Conservation (phyloP, 805 yeast species). For the Pichia rugopelliculosa region DNA sequence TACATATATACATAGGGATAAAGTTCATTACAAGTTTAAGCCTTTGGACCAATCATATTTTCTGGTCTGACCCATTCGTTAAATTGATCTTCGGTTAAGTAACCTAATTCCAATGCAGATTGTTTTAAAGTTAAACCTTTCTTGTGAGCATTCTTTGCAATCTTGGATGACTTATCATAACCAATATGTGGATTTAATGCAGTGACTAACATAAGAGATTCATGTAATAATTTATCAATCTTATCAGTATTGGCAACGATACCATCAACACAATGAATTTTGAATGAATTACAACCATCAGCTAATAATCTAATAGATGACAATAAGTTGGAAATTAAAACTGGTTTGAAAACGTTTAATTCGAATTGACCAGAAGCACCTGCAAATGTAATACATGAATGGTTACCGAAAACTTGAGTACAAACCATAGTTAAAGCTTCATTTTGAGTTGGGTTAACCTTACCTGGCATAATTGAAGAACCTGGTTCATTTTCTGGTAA, state of each 20-base stretch:
- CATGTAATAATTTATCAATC: conserved; percentile 81
- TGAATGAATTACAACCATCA: conserved; percentile 86
- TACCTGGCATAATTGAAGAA: conserved; percentile 98
- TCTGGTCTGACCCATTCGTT: conserved; percentile 98
- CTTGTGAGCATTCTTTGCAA: conserved; percentile 97
- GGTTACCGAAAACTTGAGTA: conserved; percentile 96
- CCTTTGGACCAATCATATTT: conserved; percentile 92
- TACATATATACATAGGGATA: not conserved
- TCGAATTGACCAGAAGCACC: conserved; percentile 99
- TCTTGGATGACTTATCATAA: conserved; percentile 94
- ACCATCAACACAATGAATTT: conserved; percentile 92
- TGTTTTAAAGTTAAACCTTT: conserved; percentile 94
- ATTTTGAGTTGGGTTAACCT: conserved; percentile 98
- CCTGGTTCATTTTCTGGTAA: conserved; percentile 99
- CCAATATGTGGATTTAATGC: conserved; percentile 99
- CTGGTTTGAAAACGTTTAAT: conserved; percentile 96
- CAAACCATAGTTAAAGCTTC: conserved; percentile 99
- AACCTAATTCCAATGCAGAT: conserved; percentile 87
- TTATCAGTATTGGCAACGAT: conserved; percentile 82
- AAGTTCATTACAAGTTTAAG: not conserved
- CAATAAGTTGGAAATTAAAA: conserved; percentile 84
- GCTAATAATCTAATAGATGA: conserved; percentile 82
- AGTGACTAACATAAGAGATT: conserved; percentile 96
- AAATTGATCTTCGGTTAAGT: conserved; percentile 76
- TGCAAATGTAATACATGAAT: conserved; percentile 89